Conservation (phyloP, 129 eudicot species). For the Kitagawia praeruptora region DNA sequence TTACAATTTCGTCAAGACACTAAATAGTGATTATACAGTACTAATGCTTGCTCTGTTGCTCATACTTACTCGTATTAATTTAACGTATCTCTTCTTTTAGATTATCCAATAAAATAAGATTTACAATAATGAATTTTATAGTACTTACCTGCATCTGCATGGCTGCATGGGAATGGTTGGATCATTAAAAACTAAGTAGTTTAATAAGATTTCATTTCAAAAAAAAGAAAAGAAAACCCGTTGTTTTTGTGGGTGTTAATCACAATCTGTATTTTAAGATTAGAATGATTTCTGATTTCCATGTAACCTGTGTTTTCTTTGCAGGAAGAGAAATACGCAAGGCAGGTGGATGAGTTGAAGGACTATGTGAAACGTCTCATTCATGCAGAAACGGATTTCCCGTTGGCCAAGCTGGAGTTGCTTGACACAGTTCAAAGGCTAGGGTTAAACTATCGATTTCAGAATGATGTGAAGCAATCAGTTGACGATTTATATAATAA, state of each 20-base stretch:
- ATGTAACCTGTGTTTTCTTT: not conserved
- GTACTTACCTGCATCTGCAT: no score
- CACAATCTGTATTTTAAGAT: not conserved
- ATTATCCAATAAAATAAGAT: no score
- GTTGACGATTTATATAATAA: not conserved
- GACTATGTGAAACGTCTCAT: not conserved
- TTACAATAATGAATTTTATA: no score
- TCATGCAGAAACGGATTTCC: not conserved
- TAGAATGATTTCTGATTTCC: not conserved
- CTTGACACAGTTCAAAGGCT: constrained; percentile 10
- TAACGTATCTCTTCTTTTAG: no score
- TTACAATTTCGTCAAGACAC: constrained; percentile 6
- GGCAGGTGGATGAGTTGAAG: not conserved
- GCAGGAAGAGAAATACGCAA: constrained; percentile 2
- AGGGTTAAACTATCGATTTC: not conserved
- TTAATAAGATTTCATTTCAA: no score
- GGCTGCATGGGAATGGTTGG: no score
- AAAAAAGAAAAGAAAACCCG: no score
- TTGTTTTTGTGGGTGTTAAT: not conserved
- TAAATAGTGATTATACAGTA: constrained; percentile 2
- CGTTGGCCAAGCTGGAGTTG: not conserved
- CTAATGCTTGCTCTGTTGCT: not conserved
- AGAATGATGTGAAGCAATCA: not conserved
- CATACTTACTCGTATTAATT: not conserved
- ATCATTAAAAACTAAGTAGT: no score